Evolutionary conservation across 371 early-diverging fungal genomes (phyloP), one percentile per base, ranked within the genome.

Genomic region (Mucor irregularis): DNA sequence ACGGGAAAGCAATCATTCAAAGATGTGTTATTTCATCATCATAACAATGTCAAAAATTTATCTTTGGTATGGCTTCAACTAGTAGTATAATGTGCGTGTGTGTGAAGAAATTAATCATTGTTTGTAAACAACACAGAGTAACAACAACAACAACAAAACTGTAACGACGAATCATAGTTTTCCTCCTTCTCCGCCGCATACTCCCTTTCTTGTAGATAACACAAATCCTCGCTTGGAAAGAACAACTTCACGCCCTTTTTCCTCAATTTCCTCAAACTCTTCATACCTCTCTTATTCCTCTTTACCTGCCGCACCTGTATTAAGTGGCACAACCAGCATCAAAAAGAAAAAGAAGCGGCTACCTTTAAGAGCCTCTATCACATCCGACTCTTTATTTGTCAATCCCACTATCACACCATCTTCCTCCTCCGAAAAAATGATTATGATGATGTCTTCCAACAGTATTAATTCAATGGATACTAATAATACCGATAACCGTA

Each of bases 221-320:
- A 46, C 45, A 46, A 33, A 37, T 26, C 13, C 34, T 14, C 51
- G 35, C 11, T 46, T 45, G n/a, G n/a, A n/a, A n/a, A n/a, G n/a
- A n/a, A n/a, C n/a, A n/a, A n/a, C n/a, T 33, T 52, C 37, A 38
- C 38, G 45, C 37, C 58, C 38, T 37, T 49, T 52, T 31, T 46
- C 38, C 45, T 51, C 47, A 45, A 26, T 50, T 49, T 50, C 42
- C 13, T 39, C 51, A 7, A 28, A 37, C 30, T 40, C 22, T 30
- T 42, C 40, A 4, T 52, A 51, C 14, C 52, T 46, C 25, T 45
- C 52, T 46, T 55, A 37, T 28, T 55, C 55, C 24, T 55, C 55
- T 26, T 38, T 58, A 37, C 58, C 58, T 14, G 58, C 58, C 2
- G 35, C 58, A 3, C 58, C 58, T 46, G 45, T 58, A 16, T 52